Percentiles rank a stretch among this genome's conserved stretches.
Conservation (phyloP, 495 filamentous ascomycete species). For the Rostrohypoxylon terebratum region DNA sequence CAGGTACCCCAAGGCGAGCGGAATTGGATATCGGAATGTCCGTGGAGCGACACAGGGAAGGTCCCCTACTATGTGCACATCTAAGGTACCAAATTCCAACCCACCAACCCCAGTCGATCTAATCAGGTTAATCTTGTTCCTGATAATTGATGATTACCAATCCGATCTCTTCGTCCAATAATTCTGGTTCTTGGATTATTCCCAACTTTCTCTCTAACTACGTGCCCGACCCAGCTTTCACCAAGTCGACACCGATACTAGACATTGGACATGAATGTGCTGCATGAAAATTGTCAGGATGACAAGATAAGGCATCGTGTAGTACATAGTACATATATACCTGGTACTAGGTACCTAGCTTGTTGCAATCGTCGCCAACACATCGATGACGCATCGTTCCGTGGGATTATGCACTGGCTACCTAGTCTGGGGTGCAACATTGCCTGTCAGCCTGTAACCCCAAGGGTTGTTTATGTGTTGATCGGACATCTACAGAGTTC, state of each 20-base stretch:
- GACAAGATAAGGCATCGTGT: neutral
- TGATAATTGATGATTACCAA: conserved; percentile 21
- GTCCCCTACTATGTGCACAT: no score
- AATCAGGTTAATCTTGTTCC: conserved; percentile 19
- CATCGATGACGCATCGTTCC: conserved; percentile 38
- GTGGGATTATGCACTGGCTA: conserved; percentile 13
- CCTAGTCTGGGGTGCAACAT: neutral
- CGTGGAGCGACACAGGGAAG: neutral
- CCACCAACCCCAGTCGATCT: conserved; percentile 15
- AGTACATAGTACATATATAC: no score
- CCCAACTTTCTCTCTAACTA: no score
- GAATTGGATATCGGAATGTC: conserved; percentile 6
- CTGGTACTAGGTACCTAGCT: neutral
- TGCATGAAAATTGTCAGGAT: neutral
- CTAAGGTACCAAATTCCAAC: conserved; percentile 1
- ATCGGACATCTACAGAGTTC: conserved; percentile 13
- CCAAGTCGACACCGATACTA: neutral
- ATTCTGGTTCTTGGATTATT: neutral
- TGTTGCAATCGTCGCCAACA: conserved; percentile 23
- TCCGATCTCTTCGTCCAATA: conserved; percentile 25
- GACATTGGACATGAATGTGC: neutral
- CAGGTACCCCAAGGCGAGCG: no score
- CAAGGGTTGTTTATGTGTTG: neutral
- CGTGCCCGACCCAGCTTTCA: neutral
- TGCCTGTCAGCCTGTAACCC: neutral